These are phyloP conservation scores for Cardamine occulta DNA, from an alignment of 345 rosid genomes.

Conservation along the genomic window DNA sequence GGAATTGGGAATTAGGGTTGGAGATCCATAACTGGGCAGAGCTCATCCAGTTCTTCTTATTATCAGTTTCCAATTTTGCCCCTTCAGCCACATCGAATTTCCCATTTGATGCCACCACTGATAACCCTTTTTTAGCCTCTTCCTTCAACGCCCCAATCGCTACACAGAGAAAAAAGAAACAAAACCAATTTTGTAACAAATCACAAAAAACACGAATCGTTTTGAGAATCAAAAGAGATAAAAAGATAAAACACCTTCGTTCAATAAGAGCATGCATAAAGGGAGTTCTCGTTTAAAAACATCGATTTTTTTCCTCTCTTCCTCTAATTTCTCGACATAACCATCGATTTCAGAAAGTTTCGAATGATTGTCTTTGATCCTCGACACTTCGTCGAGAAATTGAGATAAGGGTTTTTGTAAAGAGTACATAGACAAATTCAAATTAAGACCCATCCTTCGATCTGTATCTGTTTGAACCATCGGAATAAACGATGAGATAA, in stretches of 20 bases:
- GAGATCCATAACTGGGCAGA: constrained; percentile 70
- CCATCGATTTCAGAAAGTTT: constrained; percentile 55
- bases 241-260: constrained; percentile 52
- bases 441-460: constrained; percentile 61
- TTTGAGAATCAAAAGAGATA: neutral
- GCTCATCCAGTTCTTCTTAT: constrained; percentile 68
- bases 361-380: constrained; percentile 42
- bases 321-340: constrained; percentile 59
- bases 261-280: constrained; percentile 70
- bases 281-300: constrained; percentile 83
- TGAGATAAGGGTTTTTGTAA: constrained; percentile 56
- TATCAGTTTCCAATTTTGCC: constrained; percentile 47
- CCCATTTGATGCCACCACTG: constrained; percentile 42
- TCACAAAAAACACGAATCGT: constrained; percentile 16
- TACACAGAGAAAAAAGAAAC: constrained; percentile 20
- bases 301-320: constrained; percentile 70
- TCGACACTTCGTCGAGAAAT: constrained; percentile 55
- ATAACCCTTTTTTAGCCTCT: constrained; percentile 47
- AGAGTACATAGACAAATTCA: constrained; percentile 61
- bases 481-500: constrained; percentile 39
- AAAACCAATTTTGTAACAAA: neutral
- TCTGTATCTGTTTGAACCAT: constrained; percentile 44
- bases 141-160: constrained; percentile 65
- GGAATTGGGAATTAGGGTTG: constrained; percentile 47
- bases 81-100: constrained; percentile 42